A percentile compares a stretch with the other conserved stretches of the same genome.
Conservation (phyloP, 306 rosid genomes). For the Glycine soja region DNA sequence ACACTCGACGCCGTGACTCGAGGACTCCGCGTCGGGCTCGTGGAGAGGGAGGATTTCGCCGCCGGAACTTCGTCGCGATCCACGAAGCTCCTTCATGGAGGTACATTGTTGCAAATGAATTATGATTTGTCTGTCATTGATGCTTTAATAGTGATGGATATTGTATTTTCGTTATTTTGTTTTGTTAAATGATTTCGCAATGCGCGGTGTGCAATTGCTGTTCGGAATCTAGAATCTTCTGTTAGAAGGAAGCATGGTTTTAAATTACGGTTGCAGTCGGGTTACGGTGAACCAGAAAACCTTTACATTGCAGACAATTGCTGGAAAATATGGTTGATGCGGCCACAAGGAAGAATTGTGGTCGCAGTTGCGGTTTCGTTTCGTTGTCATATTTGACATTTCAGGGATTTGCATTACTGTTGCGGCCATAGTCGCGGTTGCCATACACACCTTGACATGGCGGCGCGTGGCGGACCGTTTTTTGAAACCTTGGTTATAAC, state of each 20-base stretch:
- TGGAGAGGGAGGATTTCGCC: conserved; percentile 94
- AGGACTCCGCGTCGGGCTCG: conserved; percentile 94
- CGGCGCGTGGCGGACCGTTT: background rate
- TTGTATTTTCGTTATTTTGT: background rate
- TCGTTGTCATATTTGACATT: background rate
- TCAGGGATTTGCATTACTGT: background rate
- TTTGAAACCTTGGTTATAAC: background rate
- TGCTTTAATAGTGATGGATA: background rate
- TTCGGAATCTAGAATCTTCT: background rate
- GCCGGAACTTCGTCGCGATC: conserved; percentile 98
- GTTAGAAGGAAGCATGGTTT: background rate
- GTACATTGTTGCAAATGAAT: conserved; percentile 46
- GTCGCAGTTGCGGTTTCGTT: background rate
- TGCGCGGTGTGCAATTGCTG: background rate
- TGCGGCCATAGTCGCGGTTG: background rate
- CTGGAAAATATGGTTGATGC: too few species aligned
- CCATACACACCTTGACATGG: background rate
- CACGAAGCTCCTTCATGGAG: conserved; percentile 98
- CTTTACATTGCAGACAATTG: too few species aligned
- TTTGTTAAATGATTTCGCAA: background rate
- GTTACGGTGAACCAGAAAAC: too few species aligned
- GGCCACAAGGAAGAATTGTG: background rate
- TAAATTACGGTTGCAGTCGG: background rate
- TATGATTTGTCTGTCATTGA: background rate
- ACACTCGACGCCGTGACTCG: conserved; percentile 89